These are phyloP conservation scores for Ganoderma leucocontextum DNA, from an alignment of 1,284 basidiomycete genomes.

Conservation along the genomic window DNA sequence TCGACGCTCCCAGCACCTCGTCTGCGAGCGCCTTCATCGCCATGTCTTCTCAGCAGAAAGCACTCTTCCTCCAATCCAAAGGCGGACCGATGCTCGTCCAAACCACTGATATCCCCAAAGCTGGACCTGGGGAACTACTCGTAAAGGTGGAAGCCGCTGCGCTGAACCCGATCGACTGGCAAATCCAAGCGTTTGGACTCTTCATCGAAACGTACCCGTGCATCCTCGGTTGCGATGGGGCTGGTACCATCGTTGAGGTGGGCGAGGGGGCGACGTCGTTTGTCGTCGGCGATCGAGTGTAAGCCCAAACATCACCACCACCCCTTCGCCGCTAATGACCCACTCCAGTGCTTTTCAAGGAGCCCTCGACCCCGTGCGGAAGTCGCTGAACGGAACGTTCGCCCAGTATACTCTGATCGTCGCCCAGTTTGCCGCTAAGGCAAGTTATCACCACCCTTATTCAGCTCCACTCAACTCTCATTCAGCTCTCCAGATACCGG, in stretches of 20 bases:
- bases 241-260: slow-evolving; percentile 62
- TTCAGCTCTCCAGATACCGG: slow-evolving; percentile 33
- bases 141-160: slow-evolving; percentile 51
- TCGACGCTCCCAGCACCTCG: not conserved
- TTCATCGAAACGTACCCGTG: slow-evolving; percentile 50
- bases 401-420: slow-evolving; percentile 41
- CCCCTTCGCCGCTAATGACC: not conserved
- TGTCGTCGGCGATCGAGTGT: slow-evolving; percentile 67
- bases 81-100: slow-evolving; percentile 32
- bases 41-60: slow-evolving; percentile 36
- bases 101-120: slow-evolving; percentile 37
- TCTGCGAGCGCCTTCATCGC: not conserved
- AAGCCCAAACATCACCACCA: slow-evolving; percentile 29
- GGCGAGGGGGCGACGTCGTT: slow-evolving; percentile 60
- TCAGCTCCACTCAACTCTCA: not conserved
- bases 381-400: slow-evolving; percentile 53
- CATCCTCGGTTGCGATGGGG: slow-evolving; percentile 64
- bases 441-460: not conserved
- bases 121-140: slow-evolving; percentile 50
- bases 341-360: slow-evolving; percentile 13
- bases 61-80: slow-evolving; percentile 36
- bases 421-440: slow-evolving; percentile 16
- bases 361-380: slow-evolving; percentile 38
- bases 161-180: slow-evolving; percentile 53
- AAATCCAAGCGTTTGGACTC: slow-evolving; percentile 44